Evolutionary conservation across 805 yeast species (phyloP), one percentile per base, ranked within the genome.

Genomic region (Groenewaldozyma salmanticensis): DNA sequence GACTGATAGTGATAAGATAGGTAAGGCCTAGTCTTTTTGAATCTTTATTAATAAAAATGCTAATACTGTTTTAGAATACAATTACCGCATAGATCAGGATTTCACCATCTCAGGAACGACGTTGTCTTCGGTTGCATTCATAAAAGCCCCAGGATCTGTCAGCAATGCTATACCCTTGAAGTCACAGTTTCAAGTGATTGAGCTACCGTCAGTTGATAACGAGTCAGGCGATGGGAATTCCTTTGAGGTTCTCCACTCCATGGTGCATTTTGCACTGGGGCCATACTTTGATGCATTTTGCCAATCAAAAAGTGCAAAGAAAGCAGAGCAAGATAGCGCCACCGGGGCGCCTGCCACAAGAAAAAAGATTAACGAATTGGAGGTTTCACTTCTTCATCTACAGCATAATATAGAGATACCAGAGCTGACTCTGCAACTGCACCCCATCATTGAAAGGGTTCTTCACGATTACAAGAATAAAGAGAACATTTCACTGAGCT

Each of bases 351-450:
- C 63, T 2, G 53, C 64, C 2, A 70, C 86, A 0, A 75, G 76
- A 48, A 77, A 72, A 55, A 81, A 77, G 52, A 68, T 86, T 40
- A 70, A 72, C 27, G 95, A 85, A 43, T 62, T 87, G 18, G 74
- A 82, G 1, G 53, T 74, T 15, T 77, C 90, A 0, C 61, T 87
- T 9, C 77, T 75, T 44, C 79, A 80, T 52, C 60, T 84, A 13
- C 80, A 81, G 47, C 81, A 79, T 43, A 68, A 76, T 21, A 72
- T 81, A 18, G 81, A 77, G 34, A 68, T 75, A 1, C 95, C 95
- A 0, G 78, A 82, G 49, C 59, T 87, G 15, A 46, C 65, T 2
- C 51, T 69, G 1, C 52, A 71, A 0, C 64, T 74, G 2, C 86
- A 82, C 51, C 74, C 77, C 0, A 53, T 55, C 4, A 60, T 85